Evolutionary conservation across 2,329 filamentous ascomycete species (phyloP), one percentile per base, ranked within the genome.

Genomic region (Capronia coronata): DNA sequence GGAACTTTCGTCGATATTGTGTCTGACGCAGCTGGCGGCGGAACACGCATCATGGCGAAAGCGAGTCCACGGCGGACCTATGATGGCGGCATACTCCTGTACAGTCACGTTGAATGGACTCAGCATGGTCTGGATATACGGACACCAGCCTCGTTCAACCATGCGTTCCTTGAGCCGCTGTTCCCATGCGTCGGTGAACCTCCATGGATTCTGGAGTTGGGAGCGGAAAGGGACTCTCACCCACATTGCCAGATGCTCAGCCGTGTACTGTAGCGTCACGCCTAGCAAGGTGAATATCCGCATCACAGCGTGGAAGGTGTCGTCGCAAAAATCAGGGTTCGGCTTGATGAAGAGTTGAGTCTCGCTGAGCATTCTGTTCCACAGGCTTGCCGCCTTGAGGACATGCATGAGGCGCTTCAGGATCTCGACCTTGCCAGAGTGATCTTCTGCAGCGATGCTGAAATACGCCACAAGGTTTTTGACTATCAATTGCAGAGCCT

Each of bases 1-100:
- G 21, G 44, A 25, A 30, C 44, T 40, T 30, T 47, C 44, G 14
- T 41, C 44, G 23, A 47, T 47, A 21, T 47, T 47, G 22, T 47
- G 44, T 11, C 44, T 39, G 13, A 47, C 22, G 18, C 44, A 47
- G n/a, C 13, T 35, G 5, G 14, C 16, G 8, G 44, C 21, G 13
- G 44, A 47, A 22, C 44, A 47, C 14, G 44, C 38, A 18, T 40
- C 19, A 30, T 47, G 44, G 16, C 19, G 21, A 14, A 47, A 40
- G 13, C 27, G 35, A 23, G 44, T 47, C 13, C 21, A 16, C 3
- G 44, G 35, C 14, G 44, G 44, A 9, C 44, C 44, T 11, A 47
- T 13, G 8, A 47, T 30, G 19, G 44, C 44, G n/a, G 44, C 44
- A 41, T 47, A 47, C 22, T 47, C 44, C 10, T 21, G n/a, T 4